These are phyloP conservation scores for Esteya vermicola DNA, from an alignment of 2,329 filamentous ascomycete genomes.

Conservation along the genomic window DNA sequence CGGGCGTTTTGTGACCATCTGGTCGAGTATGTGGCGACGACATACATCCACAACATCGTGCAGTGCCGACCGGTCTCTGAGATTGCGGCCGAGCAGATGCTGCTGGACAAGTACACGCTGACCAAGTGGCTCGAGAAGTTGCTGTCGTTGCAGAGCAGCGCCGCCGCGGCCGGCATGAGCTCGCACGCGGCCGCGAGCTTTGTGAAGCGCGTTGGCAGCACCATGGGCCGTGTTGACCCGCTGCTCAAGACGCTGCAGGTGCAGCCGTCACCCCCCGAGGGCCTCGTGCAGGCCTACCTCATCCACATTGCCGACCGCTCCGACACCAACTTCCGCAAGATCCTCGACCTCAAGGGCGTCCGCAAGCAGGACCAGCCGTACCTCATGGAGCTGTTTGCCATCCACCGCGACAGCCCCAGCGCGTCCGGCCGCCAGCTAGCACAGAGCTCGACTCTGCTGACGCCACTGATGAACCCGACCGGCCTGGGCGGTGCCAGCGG, in stretches of 20 bases:
- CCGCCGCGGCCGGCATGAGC: conserved; percentile 18
- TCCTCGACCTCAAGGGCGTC: conserved; percentile 90
- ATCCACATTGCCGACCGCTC: conserved; percentile 92
- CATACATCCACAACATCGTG: conserved; percentile 72
- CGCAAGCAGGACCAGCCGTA: conserved; percentile 68
- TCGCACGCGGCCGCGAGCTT: conserved; percentile 41
- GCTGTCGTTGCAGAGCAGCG: conserved; percentile 50
- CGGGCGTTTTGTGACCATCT: conserved; percentile 90
- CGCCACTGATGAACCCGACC: conserved; percentile 42
- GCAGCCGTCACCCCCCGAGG: conserved; percentile 78
- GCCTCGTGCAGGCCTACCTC: conserved; percentile 89
- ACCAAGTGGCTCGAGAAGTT: conserved; percentile 66
- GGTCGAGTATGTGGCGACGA: conserved; percentile 71
- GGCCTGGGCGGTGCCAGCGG: conserved; percentile 23
- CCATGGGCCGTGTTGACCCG: conserved; percentile 77
- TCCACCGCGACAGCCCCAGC: conserved; percentile 62
- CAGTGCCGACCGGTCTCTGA: conserved; percentile 85
- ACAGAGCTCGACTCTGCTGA: conserved; percentile 55
- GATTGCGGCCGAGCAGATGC: conserved; percentile 92
- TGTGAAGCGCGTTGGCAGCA: conserved; percentile 70
- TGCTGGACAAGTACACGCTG: conserved; percentile 84
- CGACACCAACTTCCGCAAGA: conserved; percentile 89
- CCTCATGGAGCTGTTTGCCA: conserved; percentile 70
- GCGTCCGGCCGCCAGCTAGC: conserved; percentile 53
- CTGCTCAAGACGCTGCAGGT: conserved; percentile 96